phyloP scores from a whole-genome alignment of 495 filamentous ascomycete genomes.

The Aspergillus cavernicola region DNA sequence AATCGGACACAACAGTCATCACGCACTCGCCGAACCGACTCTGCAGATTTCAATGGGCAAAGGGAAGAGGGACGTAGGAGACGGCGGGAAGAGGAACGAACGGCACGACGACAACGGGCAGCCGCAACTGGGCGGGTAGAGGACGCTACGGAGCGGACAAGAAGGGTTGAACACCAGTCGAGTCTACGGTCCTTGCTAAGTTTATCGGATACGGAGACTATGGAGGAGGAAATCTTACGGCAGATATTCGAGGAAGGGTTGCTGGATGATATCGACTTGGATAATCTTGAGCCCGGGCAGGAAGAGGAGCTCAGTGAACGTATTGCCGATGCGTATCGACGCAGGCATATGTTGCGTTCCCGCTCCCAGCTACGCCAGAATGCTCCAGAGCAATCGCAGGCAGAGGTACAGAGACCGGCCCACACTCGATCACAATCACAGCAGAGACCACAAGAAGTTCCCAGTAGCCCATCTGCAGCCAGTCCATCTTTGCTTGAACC shows the following conservation, averaged over 20 bases:
- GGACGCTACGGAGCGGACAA: conserved; percentile 22
- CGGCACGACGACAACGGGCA: conserved; percentile 27
- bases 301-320: conserved; percentile 85
- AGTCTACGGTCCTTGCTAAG: conserved; percentile 81
- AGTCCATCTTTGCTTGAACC: conserved; percentile 54
- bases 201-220: conserved; percentile 70
- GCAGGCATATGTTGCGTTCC: conserved; percentile 54
- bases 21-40: conserved; percentile 24
- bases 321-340: conserved; percentile 81
- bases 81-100: conserved; percentile 43
- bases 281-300: conserved; percentile 68
- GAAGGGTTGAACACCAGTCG: conserved; percentile 78
- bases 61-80: conserved; percentile 37
- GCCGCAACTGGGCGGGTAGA: conserved; percentile 1
- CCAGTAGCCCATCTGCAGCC: conserved; percentile 51
- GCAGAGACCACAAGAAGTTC: conserved; percentile 24
- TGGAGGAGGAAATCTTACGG: conserved; percentile 83
- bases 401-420: conserved; percentile 21
- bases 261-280: conserved; percentile 78
- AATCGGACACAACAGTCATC: conserved; percentile 22
- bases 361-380: conserved; percentile 29
- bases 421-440: conserved; percentile 34
- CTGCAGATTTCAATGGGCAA: conserved; percentile 30
- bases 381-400: conserved; percentile 13
- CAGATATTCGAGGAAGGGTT: conserved; percentile 88